Conservation (phyloP, 805 yeast species). For the Pichia gijzeniarum region DNA sequence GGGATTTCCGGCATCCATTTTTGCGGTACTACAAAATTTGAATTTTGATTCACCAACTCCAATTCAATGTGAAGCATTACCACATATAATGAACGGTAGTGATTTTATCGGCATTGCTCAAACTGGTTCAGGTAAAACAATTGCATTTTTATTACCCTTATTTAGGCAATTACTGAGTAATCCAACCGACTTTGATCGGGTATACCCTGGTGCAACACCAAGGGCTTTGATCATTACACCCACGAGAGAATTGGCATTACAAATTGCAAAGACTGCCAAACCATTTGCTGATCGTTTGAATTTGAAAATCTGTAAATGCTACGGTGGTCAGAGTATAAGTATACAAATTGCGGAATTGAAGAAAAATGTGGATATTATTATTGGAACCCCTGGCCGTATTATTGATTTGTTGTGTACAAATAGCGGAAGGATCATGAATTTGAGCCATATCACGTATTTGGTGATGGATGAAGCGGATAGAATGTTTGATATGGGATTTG, state of each 20-base stretch:
- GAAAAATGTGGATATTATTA: constrained; percentile 70
- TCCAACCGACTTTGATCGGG: constrained; percentile 18
- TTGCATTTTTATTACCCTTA: constrained; percentile 80
- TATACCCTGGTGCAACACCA: constrained; percentile 59
- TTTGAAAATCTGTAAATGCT: constrained; percentile 66
- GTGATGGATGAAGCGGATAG: constrained; percentile 95
- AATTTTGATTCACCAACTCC: constrained; percentile 67
- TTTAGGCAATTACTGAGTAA: constrained; percentile 80
- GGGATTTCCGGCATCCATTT: constrained; percentile 60
- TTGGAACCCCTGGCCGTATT: constrained; percentile 93
- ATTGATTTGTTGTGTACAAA: constrained; percentile 85
- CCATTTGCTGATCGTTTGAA: constrained; percentile 47
- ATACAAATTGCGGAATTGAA: constrained; percentile 75
- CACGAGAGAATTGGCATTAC: constrained; percentile 86
- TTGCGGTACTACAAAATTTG: constrained; percentile 46
- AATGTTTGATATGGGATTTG: constrained; percentile 95
- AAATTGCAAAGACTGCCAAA: constrained; percentile 62
- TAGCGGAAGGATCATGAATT: constrained; percentile 64
- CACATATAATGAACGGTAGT: constrained; percentile 82
- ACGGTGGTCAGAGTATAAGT: constrained; percentile 85
- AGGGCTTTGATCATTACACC: constrained; percentile 79
- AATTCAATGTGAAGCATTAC: constrained; percentile 86
- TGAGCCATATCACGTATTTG: constrained; percentile 67
- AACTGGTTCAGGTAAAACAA: constrained; percentile 94
- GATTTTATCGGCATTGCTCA: constrained; percentile 93